A percentile compares a stretch with the other conserved stretches of the same genome.
Conservation (phyloP, 1,139 yeast genomes). For the Kodamaea arcana region DNA sequence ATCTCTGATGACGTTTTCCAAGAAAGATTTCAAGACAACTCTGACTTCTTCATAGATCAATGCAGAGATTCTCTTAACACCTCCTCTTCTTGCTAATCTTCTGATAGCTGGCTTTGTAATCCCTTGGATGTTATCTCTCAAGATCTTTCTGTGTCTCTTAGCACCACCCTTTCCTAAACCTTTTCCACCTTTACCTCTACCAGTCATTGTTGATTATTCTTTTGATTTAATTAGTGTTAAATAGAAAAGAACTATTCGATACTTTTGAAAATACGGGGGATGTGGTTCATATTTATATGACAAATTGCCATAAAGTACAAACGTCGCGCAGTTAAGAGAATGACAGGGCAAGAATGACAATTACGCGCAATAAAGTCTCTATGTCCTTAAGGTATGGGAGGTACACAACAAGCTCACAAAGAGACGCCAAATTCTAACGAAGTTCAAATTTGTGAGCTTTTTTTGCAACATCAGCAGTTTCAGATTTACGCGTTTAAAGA, state of each 20-base stretch:
- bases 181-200: constrained; percentile 99
- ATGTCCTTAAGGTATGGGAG: no score
- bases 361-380: no score
- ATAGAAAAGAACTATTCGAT: constrained; percentile 3
- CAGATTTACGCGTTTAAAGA: constrained; percentile 4
- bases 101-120: constrained; percentile 99
- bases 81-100: constrained; percentile 99
- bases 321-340: not conserved
- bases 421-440: no score
- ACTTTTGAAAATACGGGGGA: not conserved
- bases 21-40: constrained; percentile 92
- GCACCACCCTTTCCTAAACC: constrained; percentile 99
- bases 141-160: constrained; percentile 99
- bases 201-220: constrained; percentile 62
- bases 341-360: not conserved
- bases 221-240: constrained; percentile 3
- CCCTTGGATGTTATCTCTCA: constrained; percentile 99
- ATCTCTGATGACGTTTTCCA: constrained; percentile 96
- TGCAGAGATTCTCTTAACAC: constrained; percentile 99
- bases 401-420: no score
- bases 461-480: constrained; percentile 1
- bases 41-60: constrained; percentile 98
- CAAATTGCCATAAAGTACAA: not conserved
- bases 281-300: not conserved
- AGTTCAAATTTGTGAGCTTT: not conserved